Conservation (phyloP, 2,329 filamentous ascomycete genomes). For the Penicillium sp. region DNA sequence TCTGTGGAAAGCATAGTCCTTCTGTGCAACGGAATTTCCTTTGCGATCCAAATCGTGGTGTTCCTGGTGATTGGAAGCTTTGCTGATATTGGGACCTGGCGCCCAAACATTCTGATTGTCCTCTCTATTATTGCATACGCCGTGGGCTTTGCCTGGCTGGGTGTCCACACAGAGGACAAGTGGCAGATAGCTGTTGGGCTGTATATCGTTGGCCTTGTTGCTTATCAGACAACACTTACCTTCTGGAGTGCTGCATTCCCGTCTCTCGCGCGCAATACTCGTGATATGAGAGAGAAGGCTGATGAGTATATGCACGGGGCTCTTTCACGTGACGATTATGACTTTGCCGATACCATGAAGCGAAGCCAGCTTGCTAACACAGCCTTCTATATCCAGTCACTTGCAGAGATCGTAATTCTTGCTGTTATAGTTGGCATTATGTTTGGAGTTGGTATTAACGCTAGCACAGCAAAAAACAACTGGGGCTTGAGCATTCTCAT, state of each 20-base stretch:
- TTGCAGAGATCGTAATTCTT: constrained; percentile 66
- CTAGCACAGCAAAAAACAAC: constrained; percentile 65
- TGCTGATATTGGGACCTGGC: constrained; percentile 68
- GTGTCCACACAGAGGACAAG: constrained; percentile 63
- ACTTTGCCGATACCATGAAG: constrained; percentile 65
- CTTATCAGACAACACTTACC: constrained; percentile 69
- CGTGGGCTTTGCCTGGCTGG: constrained; percentile 70
- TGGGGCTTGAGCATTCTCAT: constrained; percentile 70
- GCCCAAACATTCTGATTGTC: constrained; percentile 66
- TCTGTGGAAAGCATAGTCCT: constrained; percentile 70
- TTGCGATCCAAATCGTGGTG: constrained; percentile 66
- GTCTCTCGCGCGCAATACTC: constrained; percentile 60
- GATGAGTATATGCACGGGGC: constrained; percentile 55
- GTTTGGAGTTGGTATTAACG: constrained; percentile 65
- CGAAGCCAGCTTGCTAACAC: constrained; percentile 67
- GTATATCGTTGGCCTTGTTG: constrained; percentile 71
- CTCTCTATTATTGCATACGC: constrained; percentile 66
- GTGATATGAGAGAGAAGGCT: constrained; percentile 55
- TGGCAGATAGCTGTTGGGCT: constrained; percentile 66
- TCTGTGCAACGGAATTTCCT: constrained; percentile 69
- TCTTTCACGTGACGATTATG: constrained; percentile 65
- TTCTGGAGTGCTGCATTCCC: constrained; percentile 72
- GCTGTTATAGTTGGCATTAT: constrained; percentile 69
- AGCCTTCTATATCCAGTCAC: constrained; percentile 67
- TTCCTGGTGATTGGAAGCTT: constrained; percentile 54